Conservation (phyloP, 495 filamentous ascomycete species). For the Thermochaetoides thermophila region DNA sequence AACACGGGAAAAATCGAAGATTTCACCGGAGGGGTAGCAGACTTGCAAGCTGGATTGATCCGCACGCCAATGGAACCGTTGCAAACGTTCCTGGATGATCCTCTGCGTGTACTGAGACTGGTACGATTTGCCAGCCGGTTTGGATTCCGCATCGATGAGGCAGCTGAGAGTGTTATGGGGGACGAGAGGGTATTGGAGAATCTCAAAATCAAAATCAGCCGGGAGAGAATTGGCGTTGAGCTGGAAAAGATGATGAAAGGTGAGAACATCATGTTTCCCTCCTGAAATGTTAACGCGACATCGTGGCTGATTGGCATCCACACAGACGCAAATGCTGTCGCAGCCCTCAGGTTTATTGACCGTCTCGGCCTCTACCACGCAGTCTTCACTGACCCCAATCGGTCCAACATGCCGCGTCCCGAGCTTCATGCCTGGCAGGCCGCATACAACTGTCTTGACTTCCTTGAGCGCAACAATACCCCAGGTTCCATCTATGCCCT, state of each 20-base stretch:
- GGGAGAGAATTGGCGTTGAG: conserved; percentile 74
- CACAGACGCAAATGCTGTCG: conserved; percentile 39
- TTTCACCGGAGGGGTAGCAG: conserved; percentile 62
- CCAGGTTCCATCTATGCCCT: conserved; percentile 34
- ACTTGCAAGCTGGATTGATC: conserved; percentile 58
- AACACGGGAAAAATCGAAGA: conserved; percentile 68
- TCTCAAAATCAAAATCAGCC: conserved; percentile 77
- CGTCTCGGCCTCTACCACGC: conserved; percentile 58
- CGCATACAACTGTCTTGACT: conserved; percentile 37
- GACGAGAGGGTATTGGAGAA: conserved; percentile 56
- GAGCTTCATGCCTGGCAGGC: conserved; percentile 28
- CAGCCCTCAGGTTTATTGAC: conserved; percentile 58
- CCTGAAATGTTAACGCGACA: too few species aligned
- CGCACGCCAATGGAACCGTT: conserved; percentile 78
- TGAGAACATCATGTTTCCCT: conserved; percentile 11
- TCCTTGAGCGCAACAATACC: conserved; percentile 31
- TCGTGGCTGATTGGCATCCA: conserved; percentile 32
- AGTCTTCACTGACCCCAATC: conserved; percentile 58
- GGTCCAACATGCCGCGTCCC: conserved; percentile 21
- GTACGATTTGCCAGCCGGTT: conserved; percentile 82
- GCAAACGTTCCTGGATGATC: conserved; percentile 92
- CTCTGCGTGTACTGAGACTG: conserved; percentile 73
- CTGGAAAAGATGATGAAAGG: conserved; percentile 82
- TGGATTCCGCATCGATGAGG: conserved; percentile 56
- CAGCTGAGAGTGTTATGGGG: conserved; percentile 59